Evolutionary conservation across 345 rosid genomes (phyloP).

Genomic region (Turritis glabra): DNA sequence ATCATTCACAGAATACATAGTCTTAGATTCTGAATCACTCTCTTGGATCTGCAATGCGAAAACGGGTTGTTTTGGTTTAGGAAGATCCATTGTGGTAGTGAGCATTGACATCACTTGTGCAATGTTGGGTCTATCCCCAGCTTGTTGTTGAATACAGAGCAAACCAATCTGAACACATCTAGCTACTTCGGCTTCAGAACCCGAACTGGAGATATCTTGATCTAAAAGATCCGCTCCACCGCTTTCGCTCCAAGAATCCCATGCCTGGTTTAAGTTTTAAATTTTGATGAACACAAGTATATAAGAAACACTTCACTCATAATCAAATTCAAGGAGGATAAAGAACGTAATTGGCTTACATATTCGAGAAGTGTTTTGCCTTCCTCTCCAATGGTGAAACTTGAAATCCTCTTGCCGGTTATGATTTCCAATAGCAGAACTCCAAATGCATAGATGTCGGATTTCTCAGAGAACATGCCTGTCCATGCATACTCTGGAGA

Average conservation of each 20-base stretch:
- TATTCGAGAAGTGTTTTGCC: constrained; percentile 35
- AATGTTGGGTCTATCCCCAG: constrained; percentile 32
- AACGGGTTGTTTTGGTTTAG: constrained; percentile 30
- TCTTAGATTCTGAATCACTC: constrained; percentile 31
- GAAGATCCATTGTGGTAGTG: constrained; percentile 23
- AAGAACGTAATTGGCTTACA: constrained; percentile 6
- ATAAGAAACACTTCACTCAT: background rate
- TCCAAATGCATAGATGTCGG: constrained; percentile 71
- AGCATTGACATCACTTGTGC: constrained; percentile 34
- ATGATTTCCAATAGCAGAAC: constrained; percentile 66
- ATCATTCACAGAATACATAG: constrained; percentile 31
- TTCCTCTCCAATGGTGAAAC: constrained; percentile 34
- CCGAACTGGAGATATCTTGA: constrained; percentile 10
- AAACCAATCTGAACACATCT: constrained; percentile 43
- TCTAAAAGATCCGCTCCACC: constrained; percentile 36
- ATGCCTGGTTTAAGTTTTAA: constrained; percentile 3
- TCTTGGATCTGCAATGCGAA: constrained; percentile 36
- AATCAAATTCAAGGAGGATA: constrained; percentile 1
- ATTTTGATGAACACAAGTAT: background rate
- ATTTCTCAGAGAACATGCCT: constrained; percentile 65
- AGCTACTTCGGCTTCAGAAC: constrained; percentile 19
- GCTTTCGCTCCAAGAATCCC: constrained; percentile 32
- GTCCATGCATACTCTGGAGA: constrained; percentile 76
- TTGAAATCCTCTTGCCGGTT: constrained; percentile 48
- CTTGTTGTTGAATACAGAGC: constrained; percentile 32